Base-by-base conservation (phyloP, 441 rosid genomes). In the Brassica balearica region DNA sequence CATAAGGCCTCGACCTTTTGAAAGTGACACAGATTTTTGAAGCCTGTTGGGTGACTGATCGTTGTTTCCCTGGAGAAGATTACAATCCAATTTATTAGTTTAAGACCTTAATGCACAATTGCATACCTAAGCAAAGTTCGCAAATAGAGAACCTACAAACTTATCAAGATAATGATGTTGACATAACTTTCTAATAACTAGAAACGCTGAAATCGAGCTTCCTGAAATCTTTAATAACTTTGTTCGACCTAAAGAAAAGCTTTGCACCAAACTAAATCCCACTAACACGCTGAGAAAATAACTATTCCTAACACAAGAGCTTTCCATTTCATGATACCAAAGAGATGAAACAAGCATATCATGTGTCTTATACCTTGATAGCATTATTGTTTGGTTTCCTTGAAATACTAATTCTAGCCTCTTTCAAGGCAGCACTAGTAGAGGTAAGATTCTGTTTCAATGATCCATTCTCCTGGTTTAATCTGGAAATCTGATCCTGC, bases 401-500 rank as follows among this genome's bases (percentile, higher is more conserved):
- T 62, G 9, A 25, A 25, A 61, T 12, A 12, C 32, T 8, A 8
- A 2, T 62, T 27, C 19, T 6, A 12, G 38, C 66, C 11, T 76
- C 69, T 75, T 74, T 85, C 41, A 94, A 1, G 1, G 53, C 53
- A 43, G 53, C 53, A 43, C 53, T 43, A 43, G 53, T 43, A 43
- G 53, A 43, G 14, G 2, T 43, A 0, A 43, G 56, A 76, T 86
- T 94, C 69, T 85, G 87, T 84, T 88, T 90, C 86, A 92, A 46
- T 22, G 84, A 83, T 76, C 90, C 90, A 84, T 87, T 92, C 83
- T 94, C 97, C 84, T 87, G 87, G 81, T 87, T 87, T 83, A 92
- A 79, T 75, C 92, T 86, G 73, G 85, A 84, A 80, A 91, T 86
- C 65, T 82, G 91, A 77, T 88, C 97, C 96, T 92, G 86, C n/a